A percentile compares a stretch with the other conserved stretches of the same genome.
Evolutionary conservation across 2,329 filamentous ascomycete genomes (phyloP).

Genomic region (Graphilbum fragrans): DNA sequence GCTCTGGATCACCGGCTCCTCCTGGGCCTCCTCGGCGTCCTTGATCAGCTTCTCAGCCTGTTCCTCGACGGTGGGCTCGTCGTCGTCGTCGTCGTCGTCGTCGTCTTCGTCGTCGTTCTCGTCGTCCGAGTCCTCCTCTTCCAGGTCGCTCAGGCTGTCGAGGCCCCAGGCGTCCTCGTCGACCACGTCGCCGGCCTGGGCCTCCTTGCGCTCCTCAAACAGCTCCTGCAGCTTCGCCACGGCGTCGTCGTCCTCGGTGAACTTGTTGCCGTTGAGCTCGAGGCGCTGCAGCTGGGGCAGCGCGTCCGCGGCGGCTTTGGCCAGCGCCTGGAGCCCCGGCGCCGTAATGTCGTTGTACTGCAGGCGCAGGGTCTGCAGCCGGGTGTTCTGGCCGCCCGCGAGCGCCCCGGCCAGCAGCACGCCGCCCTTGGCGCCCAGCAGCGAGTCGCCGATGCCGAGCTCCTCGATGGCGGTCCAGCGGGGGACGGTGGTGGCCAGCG

Average conservation of each 20-base stretch:
- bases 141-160: slow-evolving; percentile 76
- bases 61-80: slow-evolving; percentile 38
- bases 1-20: slow-evolving; percentile 58
- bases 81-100: slow-evolving; percentile 55
- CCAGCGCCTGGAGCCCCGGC: slow-evolving; percentile 59
- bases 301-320: slow-evolving; percentile 51
- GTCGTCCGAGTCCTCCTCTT: slow-evolving; percentile 60
- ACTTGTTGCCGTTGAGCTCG: slow-evolving; percentile 94
- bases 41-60: slow-evolving; percentile 57
- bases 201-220: slow-evolving; percentile 67
- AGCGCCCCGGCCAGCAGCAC: slow-evolving; percentile 63
- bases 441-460: slow-evolving; percentile 79
- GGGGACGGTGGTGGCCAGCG: slow-evolving; percentile 61
- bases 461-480: slow-evolving; percentile 69
- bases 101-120: slow-evolving; percentile 57
- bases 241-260: slow-evolving; percentile 69
- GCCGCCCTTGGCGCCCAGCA: slow-evolving; percentile 68
- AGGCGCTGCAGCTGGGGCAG: slow-evolving; percentile 73
- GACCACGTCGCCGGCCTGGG: slow-evolving; percentile 50
- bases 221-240: slow-evolving; percentile 58
- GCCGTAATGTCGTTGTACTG: slow-evolving; percentile 92
- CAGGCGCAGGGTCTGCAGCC: slow-evolving; percentile 69
- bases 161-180: slow-evolving; percentile 75
- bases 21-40: slow-evolving; percentile 59
- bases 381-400: slow-evolving; percentile 60